Evolutionary conservation across 257 asterid genomes (phyloP).

Genomic region (Nicotiana noctiflora): DNA sequence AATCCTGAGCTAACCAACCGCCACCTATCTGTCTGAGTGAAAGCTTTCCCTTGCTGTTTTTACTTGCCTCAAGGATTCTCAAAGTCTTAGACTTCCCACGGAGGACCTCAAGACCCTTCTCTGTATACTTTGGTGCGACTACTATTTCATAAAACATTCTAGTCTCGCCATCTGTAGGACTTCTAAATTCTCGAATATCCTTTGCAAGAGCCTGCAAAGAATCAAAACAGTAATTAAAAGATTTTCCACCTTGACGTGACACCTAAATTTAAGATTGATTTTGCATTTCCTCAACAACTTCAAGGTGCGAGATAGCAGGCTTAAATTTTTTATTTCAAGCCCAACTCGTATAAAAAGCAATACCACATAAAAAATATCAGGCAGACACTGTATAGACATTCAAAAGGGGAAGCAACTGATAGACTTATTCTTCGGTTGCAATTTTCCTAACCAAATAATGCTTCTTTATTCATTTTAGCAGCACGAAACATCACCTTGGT

Average conservation of each 20-base stretch:
- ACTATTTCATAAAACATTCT: slow-evolving; percentile 95
- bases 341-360: background rate
- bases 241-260: background rate
- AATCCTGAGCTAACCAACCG: slow-evolving; percentile 94
- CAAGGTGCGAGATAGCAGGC: background rate
- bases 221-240: background rate
- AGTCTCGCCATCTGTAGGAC: slow-evolving; percentile 87
- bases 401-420: background rate
- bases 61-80: slow-evolving; percentile 86
- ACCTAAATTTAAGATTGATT: background rate
- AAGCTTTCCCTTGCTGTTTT: slow-evolving; percentile 68
- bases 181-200: slow-evolving; percentile 88
- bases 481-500: background rate
- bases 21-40: slow-evolving; percentile 96
- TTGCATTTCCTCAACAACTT: background rate
- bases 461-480: background rate
- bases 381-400: background rate
- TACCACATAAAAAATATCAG: background rate
- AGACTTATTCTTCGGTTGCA: background rate
- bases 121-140: slow-evolving; percentile 76
- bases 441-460: background rate
- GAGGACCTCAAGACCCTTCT: slow-evolving; percentile 88
- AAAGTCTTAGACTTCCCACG: slow-evolving; percentile 89
- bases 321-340: background rate
- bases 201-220: slow-evolving; percentile 70